Percentiles rank a stretch among this genome's conserved stretches.
phyloP scores from a whole-genome alignment of 2,329 filamentous ascomycete species.

The Venturia nashicola region DNA sequence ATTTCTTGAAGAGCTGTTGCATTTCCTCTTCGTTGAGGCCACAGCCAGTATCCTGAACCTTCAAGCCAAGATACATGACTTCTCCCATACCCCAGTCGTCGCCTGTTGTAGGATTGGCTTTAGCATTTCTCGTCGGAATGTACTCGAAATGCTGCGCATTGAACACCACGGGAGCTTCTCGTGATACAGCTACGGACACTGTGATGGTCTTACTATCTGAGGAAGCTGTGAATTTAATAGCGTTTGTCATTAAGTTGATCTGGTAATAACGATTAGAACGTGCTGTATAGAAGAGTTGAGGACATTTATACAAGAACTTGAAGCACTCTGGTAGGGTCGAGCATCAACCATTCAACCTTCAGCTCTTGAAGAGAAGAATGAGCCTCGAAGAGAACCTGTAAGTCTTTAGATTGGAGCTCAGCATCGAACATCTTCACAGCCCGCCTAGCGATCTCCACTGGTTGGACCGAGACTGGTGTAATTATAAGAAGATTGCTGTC shows the following conservation, averaged over 20 bases:
- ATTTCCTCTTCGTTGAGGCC: slow-evolving; percentile 48
- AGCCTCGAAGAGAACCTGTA: neutral
- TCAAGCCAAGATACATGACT: slow-evolving; percentile 42
- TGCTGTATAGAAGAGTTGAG: neutral
- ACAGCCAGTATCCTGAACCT: slow-evolving; percentile 54
- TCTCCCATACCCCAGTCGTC: slow-evolving; percentile 48
- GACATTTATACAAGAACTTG: slow-evolving; percentile 4
- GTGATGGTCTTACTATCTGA: neutral
- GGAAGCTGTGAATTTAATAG: slow-evolving; percentile 9
- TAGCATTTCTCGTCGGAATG: slow-evolving; percentile 11
- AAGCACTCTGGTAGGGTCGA: slow-evolving; percentile 9
- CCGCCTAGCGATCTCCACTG: neutral
- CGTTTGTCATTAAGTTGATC: slow-evolving; percentile 11
- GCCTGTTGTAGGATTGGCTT: slow-evolving; percentile 20
- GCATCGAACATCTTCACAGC: slow-evolving; percentile 9
- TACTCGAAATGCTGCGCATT: neutral
- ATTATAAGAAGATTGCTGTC: slow-evolving; percentile 10
- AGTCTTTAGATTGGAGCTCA: slow-evolving; percentile 2
- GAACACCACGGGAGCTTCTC: neutral
- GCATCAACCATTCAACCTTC: slow-evolving; percentile 5
- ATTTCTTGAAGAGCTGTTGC: slow-evolving; percentile 49
- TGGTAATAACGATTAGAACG: neutral
- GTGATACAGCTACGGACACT: slow-evolving; percentile 2
- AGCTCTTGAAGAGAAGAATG: slow-evolving; percentile 8
- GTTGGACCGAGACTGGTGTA: slow-evolving; percentile 4